phyloP scores from a whole-genome alignment of 1,139 yeast species.

The Sugiyamaella paludigena region DNA sequence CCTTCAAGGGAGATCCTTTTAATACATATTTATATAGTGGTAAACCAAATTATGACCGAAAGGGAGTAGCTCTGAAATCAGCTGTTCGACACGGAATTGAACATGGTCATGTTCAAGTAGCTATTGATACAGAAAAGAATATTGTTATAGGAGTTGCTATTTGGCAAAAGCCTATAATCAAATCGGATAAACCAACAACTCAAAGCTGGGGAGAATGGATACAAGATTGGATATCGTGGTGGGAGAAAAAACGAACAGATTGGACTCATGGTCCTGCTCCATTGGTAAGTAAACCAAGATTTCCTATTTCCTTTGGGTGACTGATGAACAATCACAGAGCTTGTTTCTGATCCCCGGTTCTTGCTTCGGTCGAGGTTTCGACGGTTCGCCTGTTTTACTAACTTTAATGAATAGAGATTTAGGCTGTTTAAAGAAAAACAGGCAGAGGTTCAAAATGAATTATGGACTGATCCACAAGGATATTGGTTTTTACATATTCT shows the following conservation, averaged over 20 bases:
- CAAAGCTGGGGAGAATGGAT: conserved; percentile 7
- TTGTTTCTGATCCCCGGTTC: background rate
- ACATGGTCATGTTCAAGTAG: background rate
- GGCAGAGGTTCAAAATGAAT: background rate
- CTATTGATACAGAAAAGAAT: conserved; percentile 1
- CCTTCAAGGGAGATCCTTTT: conserved; percentile 5
- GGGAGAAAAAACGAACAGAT: background rate
- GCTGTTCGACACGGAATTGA: background rate
- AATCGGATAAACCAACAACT: background rate
- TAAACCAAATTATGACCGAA: background rate
- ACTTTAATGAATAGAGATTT: background rate
- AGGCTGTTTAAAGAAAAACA: background rate
- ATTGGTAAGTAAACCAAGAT: conserved; percentile 1
- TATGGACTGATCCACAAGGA: conserved; percentile 1
- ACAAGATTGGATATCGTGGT: background rate
- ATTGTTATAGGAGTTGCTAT: conserved; percentile 4
- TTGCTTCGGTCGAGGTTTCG: background rate
- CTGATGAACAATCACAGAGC: no score
- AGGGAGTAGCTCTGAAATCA: background rate
- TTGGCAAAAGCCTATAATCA: conserved; percentile 3
- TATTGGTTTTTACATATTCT: conserved; percentile 9
- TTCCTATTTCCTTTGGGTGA: background rate
- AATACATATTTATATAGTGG: conserved; percentile 1
- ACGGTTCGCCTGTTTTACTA: background rate
- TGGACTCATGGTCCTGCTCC: conserved; percentile 3